phyloP scores from a whole-genome alignment of 805 yeast genomes.

The Yamadazyma kitorensis region DNA sequence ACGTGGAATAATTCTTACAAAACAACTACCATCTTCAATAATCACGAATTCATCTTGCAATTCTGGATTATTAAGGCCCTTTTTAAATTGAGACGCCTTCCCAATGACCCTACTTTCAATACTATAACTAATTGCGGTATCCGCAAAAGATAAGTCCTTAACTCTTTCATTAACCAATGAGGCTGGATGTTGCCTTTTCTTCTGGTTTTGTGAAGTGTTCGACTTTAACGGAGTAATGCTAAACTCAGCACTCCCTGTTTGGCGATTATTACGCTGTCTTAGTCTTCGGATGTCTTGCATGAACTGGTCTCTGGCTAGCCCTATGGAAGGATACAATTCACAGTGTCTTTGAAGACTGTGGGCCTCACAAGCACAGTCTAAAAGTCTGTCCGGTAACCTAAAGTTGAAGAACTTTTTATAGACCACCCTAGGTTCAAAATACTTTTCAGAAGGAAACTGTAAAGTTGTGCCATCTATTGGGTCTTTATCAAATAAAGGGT shows the following conservation, averaged over 20 bases:
- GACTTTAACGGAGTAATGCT: background rate
- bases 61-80: constrained; percentile 13
- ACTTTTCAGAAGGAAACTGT: constrained; percentile 21
- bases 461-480: constrained; percentile 31
- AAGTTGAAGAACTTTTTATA: constrained; percentile 41
- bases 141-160: constrained; percentile 32
- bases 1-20: constrained; percentile 24
- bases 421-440: constrained; percentile 28
- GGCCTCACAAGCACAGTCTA: constrained; percentile 33
- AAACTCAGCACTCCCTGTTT: constrained; percentile 7
- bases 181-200: background rate
- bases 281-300: constrained; percentile 20
- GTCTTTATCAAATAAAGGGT: constrained; percentile 23
- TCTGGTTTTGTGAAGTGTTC: background rate
- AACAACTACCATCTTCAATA: constrained; percentile 28
- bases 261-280: constrained; percentile 22
- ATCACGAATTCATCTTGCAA: constrained; percentile 31
- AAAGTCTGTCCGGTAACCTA: constrained; percentile 34
- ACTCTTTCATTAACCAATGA: constrained; percentile 6
- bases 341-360: constrained; percentile 35
- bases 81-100: constrained; percentile 30
- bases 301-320: constrained; percentile 28
- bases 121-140: constrained; percentile 32
- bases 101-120: constrained; percentile 39
- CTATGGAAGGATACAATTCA: constrained; percentile 36